Conservation (phyloP, 2,329 filamentous ascomycete species). For the Paraphoma sp. region DNA sequence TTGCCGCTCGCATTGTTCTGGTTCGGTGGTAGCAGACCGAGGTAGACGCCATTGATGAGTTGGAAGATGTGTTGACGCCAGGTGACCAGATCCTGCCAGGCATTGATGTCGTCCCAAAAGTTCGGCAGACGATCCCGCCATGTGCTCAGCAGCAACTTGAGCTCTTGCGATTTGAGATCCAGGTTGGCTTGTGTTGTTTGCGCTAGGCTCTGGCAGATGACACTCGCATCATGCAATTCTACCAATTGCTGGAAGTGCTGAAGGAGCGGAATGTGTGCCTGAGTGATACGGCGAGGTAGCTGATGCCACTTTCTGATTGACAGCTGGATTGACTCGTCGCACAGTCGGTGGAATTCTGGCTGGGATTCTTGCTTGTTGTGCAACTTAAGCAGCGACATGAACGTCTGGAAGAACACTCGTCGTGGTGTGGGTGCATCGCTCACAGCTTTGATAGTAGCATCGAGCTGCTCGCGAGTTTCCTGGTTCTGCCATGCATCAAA, state of each 20-base stretch:
- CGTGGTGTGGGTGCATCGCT: conserved; percentile 96
- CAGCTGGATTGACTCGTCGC: conserved; percentile 95
- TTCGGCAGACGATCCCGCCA: conserved; percentile 97
- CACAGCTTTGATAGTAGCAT: conserved; percentile 93
- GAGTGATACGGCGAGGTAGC: conserved; percentile 89
- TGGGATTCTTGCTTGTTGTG: conserved; percentile 85
- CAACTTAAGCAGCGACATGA: conserved; percentile 94
- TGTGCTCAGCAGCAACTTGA: conserved; percentile 90
- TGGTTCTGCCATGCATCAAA: conserved; percentile 92
- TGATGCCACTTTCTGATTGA: conserved; percentile 99
- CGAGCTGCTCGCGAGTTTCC: conserved; percentile 86
- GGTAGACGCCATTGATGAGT: conserved; percentile 92
- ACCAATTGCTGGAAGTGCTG: conserved; percentile 99
- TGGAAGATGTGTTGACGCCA: conserved; percentile 99
- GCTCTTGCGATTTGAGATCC: conserved; percentile 91
- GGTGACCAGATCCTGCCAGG: conserved; percentile 99
- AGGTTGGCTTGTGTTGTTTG: conserved; percentile 84
- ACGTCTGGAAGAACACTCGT: conserved; percentile 96
- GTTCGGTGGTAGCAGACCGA: conserved; percentile 80
- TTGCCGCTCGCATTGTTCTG: conserved; percentile 81
- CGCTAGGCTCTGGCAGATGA: conserved; percentile 90
- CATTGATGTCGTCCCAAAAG: conserved; percentile 98
- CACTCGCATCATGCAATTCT: conserved; percentile 94
- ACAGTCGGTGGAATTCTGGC: conserved; percentile 85
- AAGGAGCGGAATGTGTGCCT: conserved; percentile 91